Evolutionary conservation across 2,329 filamentous ascomycete genomes (phyloP).

Genomic region (Colletotrichum lindemuthianum): DNA sequence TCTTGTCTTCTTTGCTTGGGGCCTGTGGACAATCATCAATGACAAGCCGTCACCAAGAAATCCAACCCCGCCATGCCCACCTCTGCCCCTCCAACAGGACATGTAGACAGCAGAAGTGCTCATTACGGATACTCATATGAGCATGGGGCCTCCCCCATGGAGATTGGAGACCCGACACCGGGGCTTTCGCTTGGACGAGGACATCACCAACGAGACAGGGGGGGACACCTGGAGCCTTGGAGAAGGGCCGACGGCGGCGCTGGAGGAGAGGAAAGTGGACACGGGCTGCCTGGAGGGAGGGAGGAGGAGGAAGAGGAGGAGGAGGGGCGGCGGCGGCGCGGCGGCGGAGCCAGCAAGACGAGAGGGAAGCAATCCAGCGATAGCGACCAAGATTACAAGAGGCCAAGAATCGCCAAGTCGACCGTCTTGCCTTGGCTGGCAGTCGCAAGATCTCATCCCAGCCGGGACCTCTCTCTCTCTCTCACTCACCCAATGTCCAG

Average conservation of each 20-base stretch:
- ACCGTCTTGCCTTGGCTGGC: conserved; percentile 23
- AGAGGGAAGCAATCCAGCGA: background rate
- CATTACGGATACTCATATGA: no score
- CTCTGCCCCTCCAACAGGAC: background rate
- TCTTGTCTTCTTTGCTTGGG: no score
- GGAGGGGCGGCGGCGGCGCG: background rate
- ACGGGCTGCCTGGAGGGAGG: conserved; percentile 13
- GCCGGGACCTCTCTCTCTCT: no score
- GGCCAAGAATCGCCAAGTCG: conserved; percentile 32
- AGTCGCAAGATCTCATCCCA: background rate
- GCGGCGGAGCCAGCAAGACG: background rate
- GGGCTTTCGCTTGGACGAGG: background rate
- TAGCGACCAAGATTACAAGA: background rate
- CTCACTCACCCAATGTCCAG: no score
- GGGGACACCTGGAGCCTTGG: background rate
- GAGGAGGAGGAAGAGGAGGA: background rate
- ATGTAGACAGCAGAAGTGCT: background rate
- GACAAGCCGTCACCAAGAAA: no score
- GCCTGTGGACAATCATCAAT: no score
- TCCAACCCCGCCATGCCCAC: background rate
- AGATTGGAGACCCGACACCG: background rate
- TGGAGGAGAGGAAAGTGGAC: conserved; percentile 32
- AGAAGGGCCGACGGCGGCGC: conserved; percentile 18
- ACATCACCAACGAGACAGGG: background rate
- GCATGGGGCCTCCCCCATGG: background rate